Percentiles rank a stretch among this genome's conserved stretches.
phyloP scores from a whole-genome alignment of 768 basidiomycete species.

The Kwoniella shandongensis region DNA sequence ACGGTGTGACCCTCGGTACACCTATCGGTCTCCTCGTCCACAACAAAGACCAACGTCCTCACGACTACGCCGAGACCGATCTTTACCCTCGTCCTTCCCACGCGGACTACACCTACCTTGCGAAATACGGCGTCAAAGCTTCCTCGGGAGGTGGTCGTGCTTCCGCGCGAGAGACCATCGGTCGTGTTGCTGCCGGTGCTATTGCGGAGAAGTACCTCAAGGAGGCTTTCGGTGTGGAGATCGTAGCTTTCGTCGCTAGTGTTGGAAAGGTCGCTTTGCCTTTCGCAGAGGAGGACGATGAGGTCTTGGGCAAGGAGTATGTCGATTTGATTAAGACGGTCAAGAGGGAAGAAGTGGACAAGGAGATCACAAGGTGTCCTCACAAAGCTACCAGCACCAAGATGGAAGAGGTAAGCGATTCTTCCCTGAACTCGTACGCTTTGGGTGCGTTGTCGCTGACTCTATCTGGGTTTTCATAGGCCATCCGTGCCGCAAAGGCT shows the following conservation, averaged over 20 bases:
- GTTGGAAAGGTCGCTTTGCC: constrained; percentile 88
- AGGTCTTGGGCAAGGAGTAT: constrained; percentile 74
- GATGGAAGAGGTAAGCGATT: constrained; percentile 73
- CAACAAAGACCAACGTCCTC: constrained; percentile 97
- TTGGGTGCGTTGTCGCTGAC: neutral
- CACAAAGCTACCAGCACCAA: constrained; percentile 80
- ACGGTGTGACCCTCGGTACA: constrained; percentile 92
- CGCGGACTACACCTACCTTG: constrained; percentile 95
- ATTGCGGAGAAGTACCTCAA: constrained; percentile 96
- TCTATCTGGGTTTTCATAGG: constrained; percentile 58
- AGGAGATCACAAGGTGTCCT: constrained; percentile 82
- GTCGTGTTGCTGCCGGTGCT: constrained; percentile 97
- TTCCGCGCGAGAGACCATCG: constrained; percentile 94
- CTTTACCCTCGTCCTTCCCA: constrained; percentile 95
- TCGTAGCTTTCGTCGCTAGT: constrained; percentile 94
- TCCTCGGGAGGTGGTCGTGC: constrained; percentile 94
- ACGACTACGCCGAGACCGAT: constrained; percentile 98
- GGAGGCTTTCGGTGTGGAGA: constrained; percentile 81
- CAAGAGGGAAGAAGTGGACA: constrained; percentile 84
- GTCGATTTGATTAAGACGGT: constrained; percentile 72
- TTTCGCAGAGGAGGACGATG: constrained; percentile 65
- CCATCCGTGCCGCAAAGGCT: constrained; percentile 90
- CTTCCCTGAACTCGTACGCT: neutral
- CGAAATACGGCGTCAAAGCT: constrained; percentile 96
- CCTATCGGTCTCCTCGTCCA: constrained; percentile 95